phyloP scores from a whole-genome alignment of 495 filamentous ascomycete species.

The Rhypophila decipiens region DNA sequence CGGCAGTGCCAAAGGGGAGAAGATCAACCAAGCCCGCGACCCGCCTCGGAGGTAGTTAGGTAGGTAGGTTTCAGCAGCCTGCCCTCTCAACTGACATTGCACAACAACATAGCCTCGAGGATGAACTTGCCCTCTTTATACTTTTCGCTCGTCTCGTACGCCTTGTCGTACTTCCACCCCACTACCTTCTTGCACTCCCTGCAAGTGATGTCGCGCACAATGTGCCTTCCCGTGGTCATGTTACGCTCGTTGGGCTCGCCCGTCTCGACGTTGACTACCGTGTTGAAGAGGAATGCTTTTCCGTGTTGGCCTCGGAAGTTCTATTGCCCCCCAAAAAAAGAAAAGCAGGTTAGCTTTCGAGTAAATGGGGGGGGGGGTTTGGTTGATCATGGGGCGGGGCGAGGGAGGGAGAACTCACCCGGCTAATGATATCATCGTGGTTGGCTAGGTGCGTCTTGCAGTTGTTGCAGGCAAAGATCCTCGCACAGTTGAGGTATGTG shows the following conservation, averaged over 20 bases:
- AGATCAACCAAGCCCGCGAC: too few relatives aligned
- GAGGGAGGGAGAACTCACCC: slow-evolving; percentile 49
- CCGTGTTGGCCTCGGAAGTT: slow-evolving; percentile 98
- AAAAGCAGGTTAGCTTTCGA: too few relatives aligned
- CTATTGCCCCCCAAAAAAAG: too few relatives aligned
- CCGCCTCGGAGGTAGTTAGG: too few relatives aligned
- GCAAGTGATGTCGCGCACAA: slow-evolving; percentile 89
- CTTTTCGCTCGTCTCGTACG: slow-evolving; percentile 84
- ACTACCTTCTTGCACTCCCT: slow-evolving; percentile 84
- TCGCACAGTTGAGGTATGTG: slow-evolving; percentile 81
- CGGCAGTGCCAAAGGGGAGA: too few relatives aligned
- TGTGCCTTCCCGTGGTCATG: slow-evolving; percentile 96
- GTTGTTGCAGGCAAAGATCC: slow-evolving; percentile 90
- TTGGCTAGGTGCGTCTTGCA: slow-evolving; percentile 95
- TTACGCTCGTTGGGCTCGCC: slow-evolving; percentile 82
- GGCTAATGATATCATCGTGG: slow-evolving; percentile 91
- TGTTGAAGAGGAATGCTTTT: slow-evolving; percentile 95
- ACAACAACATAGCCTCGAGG: slow-evolving; percentile 86
- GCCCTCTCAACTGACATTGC: slow-evolving; percentile 48
- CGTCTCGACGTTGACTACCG: slow-evolving; percentile 79
- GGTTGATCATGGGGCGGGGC: neutral
- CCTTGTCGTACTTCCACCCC: slow-evolving; percentile 99
- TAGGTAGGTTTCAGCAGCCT: too few relatives aligned
- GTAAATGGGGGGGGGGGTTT: too few relatives aligned
- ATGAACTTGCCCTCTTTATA: slow-evolving; percentile 99